phyloP scores from a whole-genome alignment of 2,329 filamentous ascomycete species.

The Aspergillus carbonarius region DNA sequence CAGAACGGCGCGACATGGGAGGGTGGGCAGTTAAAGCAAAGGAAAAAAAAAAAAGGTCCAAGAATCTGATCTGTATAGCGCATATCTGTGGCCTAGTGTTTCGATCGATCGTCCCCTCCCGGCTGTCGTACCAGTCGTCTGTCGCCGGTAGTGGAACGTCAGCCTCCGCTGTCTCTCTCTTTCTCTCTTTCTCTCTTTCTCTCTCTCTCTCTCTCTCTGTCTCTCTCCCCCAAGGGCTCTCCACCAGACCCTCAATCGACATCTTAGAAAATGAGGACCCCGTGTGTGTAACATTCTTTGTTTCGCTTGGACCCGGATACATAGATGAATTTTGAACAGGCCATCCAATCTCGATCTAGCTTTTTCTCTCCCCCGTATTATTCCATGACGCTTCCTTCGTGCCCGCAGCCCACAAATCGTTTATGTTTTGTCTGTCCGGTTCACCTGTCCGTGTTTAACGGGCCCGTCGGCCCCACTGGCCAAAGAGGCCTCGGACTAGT shows the following conservation, averaged over 20 bases:
- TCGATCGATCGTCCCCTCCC: neutral
- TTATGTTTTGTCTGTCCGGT: neutral
- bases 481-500: slow-evolving; percentile 2
- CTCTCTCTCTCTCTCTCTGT: neutral
- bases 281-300: slow-evolving; percentile 12
- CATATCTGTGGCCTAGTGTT: neutral
- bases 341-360: neutral
- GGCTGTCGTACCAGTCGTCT: neutral
- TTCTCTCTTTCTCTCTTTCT: neutral
- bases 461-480: neutral
- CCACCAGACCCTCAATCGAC: slow-evolving; percentile 4
- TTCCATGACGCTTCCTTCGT: neutral
- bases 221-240: too few relatives aligned
- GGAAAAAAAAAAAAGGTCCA: neutral
- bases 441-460: neutral
- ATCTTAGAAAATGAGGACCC: slow-evolving; percentile 11
- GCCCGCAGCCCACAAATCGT: neutral
- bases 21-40: neutral
- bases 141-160: neutral
- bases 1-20: neutral
- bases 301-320: neutral
- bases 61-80: neutral
- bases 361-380: neutral
- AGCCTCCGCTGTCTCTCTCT: neutral
- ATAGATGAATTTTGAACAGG: slow-evolving; percentile 5